Conservation (phyloP, 2,329 filamentous ascomycete genomes). For the Beauveria bassiana region DNA sequence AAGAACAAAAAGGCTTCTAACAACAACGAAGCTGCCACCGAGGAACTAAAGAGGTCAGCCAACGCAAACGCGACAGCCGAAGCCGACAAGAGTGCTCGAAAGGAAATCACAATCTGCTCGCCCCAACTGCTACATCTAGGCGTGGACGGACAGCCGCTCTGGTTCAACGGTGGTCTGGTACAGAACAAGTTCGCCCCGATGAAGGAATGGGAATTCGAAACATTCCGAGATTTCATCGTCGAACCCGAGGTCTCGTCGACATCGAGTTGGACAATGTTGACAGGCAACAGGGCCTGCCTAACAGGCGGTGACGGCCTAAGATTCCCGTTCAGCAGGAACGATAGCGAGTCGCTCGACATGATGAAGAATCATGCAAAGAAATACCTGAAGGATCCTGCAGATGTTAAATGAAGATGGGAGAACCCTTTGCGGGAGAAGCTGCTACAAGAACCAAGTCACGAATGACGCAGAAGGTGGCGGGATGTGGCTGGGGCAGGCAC, state of each 20-base stretch:
- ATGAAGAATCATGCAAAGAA: neutral
- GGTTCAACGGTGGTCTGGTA: neutral
- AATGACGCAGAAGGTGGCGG: neutral
- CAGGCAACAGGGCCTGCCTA: neutral
- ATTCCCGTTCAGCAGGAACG: neutral
- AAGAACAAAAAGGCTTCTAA: neutral
- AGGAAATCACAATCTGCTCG: neutral
- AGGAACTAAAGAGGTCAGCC: neutral
- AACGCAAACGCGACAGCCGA: neutral
- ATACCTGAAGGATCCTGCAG: neutral
- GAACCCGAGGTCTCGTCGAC: neutral
- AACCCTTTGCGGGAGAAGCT: neutral
- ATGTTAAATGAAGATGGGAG: neutral
- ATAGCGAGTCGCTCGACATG: neutral
- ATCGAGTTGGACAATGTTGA: neutral
- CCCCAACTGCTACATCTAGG: neutral
- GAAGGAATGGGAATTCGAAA: neutral
- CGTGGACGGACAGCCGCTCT: neutral
- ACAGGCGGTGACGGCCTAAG: neutral
- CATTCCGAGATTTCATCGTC: neutral
- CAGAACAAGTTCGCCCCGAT: conserved; percentile 1
- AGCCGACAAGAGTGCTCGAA: neutral
- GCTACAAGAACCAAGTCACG: neutral
- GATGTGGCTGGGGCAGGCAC: neutral
- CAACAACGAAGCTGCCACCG: neutral